Evolutionary conservation across 108 stramenopile species (phyloP).

Genomic region (Nitzschia palea): DNA sequence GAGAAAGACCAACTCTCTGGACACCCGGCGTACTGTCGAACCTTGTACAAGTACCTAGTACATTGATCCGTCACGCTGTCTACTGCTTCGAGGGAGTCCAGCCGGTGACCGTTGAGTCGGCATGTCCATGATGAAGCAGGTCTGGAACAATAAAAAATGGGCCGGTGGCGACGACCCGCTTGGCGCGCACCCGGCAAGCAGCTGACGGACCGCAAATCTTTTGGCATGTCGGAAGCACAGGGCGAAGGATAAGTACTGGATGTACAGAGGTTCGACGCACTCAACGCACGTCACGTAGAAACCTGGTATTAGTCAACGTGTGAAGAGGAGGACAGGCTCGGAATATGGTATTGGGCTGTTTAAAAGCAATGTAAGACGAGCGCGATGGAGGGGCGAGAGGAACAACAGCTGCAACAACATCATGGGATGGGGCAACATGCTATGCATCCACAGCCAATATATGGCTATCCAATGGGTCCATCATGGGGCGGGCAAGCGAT

Average conservation of each 20-base stretch:
- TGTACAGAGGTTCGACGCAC: not conserved
- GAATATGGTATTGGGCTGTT: not conserved
- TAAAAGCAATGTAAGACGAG: conserved; percentile 7
- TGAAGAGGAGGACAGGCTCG: conserved; percentile 12
- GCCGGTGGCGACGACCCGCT: not conserved
- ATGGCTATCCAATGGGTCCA: conserved; percentile 38
- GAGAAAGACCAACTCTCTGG: too few species aligned
- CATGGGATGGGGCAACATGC: conserved; percentile 26
- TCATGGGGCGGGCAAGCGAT: conserved; percentile 38
- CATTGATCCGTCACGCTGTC: too few species aligned
- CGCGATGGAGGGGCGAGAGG: conserved; percentile 22
- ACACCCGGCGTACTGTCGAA: too few species aligned
- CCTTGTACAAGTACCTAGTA: too few species aligned
- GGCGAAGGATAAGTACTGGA: not conserved
- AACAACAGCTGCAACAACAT: conserved; percentile 12
- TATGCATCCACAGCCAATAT: conserved; percentile 25
- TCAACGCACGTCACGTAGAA: not conserved
- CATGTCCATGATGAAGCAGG: conserved; percentile 3
- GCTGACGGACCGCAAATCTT: not conserved
- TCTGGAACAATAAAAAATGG: too few species aligned
- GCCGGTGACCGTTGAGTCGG: not conserved
- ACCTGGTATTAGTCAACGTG: not conserved
- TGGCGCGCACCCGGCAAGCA: not conserved
- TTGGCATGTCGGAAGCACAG: conserved; percentile 7
- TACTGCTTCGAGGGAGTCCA: too few species aligned